Evolutionary conservation across 495 filamentous ascomycete genomes (phyloP).

Genomic region (Xylaria palmicola): DNA sequence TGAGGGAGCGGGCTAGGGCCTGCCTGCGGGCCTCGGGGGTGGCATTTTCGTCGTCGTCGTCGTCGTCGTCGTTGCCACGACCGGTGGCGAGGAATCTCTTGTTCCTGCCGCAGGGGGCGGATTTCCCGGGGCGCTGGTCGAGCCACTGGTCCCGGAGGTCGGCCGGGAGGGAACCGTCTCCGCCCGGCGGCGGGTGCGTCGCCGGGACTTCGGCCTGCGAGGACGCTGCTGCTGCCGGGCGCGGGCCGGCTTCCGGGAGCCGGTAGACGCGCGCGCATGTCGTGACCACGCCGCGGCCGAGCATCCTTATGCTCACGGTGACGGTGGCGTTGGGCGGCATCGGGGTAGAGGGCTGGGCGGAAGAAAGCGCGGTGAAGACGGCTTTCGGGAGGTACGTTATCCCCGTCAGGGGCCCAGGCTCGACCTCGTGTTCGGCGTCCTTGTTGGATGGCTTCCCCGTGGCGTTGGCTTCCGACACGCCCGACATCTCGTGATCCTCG

Average conservation of each 20-base stretch:
- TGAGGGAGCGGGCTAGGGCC: constrained; percentile 53
- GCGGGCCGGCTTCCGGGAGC: constrained; percentile 36
- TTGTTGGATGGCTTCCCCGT: background rate
- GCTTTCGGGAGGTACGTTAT: constrained; percentile 33
- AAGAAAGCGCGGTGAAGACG: constrained; percentile 24
- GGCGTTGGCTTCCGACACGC: background rate
- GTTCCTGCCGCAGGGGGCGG: background rate
- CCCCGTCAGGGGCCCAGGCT: background rate
- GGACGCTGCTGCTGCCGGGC: constrained; percentile 15
- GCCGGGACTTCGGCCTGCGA: constrained; percentile 44
- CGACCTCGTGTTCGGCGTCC: background rate
- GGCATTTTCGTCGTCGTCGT: too few species aligned
- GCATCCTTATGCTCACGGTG: constrained; percentile 35
- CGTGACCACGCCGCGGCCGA: constrained; percentile 39
- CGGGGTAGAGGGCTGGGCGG: constrained; percentile 1
- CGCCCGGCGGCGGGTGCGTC: constrained; percentile 25
- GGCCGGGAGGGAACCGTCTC: constrained; percentile 26
- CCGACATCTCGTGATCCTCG: constrained; percentile 9
- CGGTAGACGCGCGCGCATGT: constrained; percentile 49
- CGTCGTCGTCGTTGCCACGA: constrained; percentile 14
- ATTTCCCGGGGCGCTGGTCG: constrained; percentile 22
- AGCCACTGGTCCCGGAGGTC: constrained; percentile 49
- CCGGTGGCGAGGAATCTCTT: constrained; percentile 18
- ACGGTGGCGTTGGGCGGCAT: constrained; percentile 27
- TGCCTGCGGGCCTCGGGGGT: constrained; percentile 48